Percentiles rank a stretch among this genome's conserved stretches.
Conservation (phyloP, 768 basidiomycete genomes). For the Mycena amicta region DNA sequence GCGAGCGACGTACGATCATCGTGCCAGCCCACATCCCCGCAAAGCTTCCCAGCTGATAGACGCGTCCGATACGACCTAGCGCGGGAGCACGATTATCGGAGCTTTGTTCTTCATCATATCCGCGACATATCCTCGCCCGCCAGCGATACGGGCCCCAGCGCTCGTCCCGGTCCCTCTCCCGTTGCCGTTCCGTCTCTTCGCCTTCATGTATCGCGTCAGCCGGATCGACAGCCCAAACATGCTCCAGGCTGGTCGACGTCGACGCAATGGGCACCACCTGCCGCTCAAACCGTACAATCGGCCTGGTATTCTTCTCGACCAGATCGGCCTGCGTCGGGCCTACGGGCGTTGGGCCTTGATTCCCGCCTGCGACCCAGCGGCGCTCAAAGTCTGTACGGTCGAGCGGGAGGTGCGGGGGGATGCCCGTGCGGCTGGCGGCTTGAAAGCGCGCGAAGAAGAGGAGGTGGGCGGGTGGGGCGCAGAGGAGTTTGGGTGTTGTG, state of each 20-base stretch:
- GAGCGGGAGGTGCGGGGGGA: conserved; percentile 26
- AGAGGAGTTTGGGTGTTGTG: conserved; percentile 35
- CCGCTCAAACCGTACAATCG: conserved; percentile 31
- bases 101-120: no score
- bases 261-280: no score
- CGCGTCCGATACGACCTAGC: conserved; percentile 9
- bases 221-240: conserved; percentile 1
- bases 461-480: conserved; percentile 47
- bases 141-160: conserved; percentile 6
- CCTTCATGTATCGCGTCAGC: no score
- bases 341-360: conserved; percentile 8
- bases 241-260: no score
- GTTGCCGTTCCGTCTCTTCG: not conserved
- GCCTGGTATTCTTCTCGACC: conserved; percentile 44
- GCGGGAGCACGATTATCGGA: no score
- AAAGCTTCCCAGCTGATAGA: conserved; percentile 46
- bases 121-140: conserved; percentile 5
- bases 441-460: conserved; percentile 47
- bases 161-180: no score
- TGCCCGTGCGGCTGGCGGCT: conserved; percentile 29
- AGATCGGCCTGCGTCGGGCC: conserved; percentile 49
- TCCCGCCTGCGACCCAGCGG: conserved; percentile 2
- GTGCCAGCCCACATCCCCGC: conserved; percentile 52
- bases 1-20: conserved; percentile 33
- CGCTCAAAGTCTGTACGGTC: conserved; percentile 25